Conservation (phyloP, 805 yeast genomes). For the Candida broadrunensis region DNA sequence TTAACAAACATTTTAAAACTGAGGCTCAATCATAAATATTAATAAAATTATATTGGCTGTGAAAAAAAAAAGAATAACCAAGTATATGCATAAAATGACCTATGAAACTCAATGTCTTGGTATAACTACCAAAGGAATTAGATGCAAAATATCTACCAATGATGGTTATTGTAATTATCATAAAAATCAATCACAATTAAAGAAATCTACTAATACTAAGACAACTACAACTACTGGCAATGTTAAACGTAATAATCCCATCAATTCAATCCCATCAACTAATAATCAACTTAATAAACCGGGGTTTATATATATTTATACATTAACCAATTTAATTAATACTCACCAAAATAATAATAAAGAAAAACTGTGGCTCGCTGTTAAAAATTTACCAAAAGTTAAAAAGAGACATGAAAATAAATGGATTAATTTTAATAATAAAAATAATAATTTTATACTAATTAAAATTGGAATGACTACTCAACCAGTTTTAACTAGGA, state of each 20-base stretch:
- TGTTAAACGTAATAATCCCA: background rate
- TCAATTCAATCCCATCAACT: background rate
- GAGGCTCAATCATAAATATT: too few relatives aligned
- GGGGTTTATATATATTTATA: constrained; percentile 52
- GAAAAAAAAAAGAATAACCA: too few relatives aligned
- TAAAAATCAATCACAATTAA: constrained; percentile 6
- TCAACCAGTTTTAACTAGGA: constrained; percentile 37
- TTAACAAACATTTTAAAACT: too few relatives aligned
- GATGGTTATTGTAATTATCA: constrained; percentile 36
- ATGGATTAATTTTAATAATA: constrained; percentile 35
- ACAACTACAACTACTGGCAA: too few relatives aligned
- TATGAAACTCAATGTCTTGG: constrained; percentile 49
- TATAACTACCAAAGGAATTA: constrained; percentile 34
- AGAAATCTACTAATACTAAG: background rate
- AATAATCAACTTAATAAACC: constrained; percentile 6
- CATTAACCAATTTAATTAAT: constrained; percentile 31
- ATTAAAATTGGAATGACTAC: constrained; percentile 57
- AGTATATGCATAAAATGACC: too few relatives aligned
- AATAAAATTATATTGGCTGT: too few relatives aligned
- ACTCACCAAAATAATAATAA: constrained; percentile 12
- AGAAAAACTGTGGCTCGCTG: constrained; percentile 30
- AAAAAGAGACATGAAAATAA: constrained; percentile 14
- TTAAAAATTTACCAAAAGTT: constrained; percentile 25
- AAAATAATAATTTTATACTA: constrained; percentile 33
- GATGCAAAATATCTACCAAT: constrained; percentile 30